Evolutionary conservation across 192 early-diverging fungal species (phyloP).

Genomic region (Coemansia biformis): DNA sequence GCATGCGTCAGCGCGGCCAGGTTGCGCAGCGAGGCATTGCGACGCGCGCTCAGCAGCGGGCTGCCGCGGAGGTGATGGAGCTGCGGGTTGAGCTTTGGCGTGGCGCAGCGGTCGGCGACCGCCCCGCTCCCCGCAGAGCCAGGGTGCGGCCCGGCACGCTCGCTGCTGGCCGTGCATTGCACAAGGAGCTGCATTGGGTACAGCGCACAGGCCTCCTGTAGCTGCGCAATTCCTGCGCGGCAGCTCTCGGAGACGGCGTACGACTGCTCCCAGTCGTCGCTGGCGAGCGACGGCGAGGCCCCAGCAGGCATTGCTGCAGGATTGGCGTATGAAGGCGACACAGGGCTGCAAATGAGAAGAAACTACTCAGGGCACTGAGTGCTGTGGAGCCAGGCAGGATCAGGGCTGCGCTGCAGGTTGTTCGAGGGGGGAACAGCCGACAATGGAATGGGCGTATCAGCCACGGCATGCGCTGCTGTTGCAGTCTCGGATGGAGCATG

Average conservation of each 20-base stretch:
- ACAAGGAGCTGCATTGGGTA: constrained; percentile 4
- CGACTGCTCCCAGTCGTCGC: constrained; percentile 24
- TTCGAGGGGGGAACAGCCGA: too few relatives aligned
- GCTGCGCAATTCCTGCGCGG: constrained; percentile 5
- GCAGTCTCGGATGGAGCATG: too few relatives aligned
- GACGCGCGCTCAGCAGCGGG: constrained; percentile 18
- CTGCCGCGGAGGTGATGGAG: constrained; percentile 9
- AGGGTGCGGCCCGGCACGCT: not conserved
- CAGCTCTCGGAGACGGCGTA: constrained; percentile 8
- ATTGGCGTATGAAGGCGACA: too few relatives aligned
- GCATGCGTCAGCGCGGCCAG: constrained; percentile 7
- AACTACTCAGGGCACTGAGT: too few relatives aligned
- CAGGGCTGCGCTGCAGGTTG: too few relatives aligned
- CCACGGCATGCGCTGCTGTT: too few relatives aligned
- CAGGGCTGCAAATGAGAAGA: too few relatives aligned
- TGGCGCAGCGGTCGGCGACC: too few relatives aligned
- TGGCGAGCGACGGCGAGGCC: too few relatives aligned
- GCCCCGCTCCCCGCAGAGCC: too few relatives aligned
- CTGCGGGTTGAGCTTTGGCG: constrained; percentile 4
- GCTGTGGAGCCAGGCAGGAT: too few relatives aligned
- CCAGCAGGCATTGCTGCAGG: not conserved
- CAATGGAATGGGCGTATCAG: too few relatives aligned
- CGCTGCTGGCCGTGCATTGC: not conserved
- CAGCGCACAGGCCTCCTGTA: constrained; percentile 13
- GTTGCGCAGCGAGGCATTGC: constrained; percentile 21